These are phyloP conservation scores for Suillus hirtellus DNA, from an alignment of 768 basidiomycete genomes.

Conservation along the genomic window DNA sequence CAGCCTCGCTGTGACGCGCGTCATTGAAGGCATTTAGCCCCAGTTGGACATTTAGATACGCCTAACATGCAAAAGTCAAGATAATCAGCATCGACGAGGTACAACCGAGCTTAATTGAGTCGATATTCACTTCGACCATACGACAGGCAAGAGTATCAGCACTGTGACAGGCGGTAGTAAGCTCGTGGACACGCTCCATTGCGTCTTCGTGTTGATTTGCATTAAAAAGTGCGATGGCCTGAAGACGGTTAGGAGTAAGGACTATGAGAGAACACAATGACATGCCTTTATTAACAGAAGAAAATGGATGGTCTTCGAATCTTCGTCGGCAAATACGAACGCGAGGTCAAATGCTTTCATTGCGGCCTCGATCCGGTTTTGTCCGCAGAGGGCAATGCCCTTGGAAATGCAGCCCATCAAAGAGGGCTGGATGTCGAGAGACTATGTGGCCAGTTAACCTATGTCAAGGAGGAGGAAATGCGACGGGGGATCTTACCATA, in stretches of 20 bases:
- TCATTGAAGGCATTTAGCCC: background rate
- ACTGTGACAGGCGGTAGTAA: background rate
- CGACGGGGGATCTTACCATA: background rate
- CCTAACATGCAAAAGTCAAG: background rate
- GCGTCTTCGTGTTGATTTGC: background rate
- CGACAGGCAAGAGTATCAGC: background rate
- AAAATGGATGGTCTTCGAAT: background rate
- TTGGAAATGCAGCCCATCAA: background rate
- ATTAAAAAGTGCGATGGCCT: constrained; percentile 2
- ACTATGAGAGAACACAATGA: background rate
- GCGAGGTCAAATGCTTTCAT: constrained; percentile 3
- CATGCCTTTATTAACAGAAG: background rate
- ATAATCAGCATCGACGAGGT: background rate
- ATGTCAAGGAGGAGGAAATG: background rate
- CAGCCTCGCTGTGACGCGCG: background rate
- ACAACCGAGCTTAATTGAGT: background rate
- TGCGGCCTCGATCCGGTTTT: background rate
- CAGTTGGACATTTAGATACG: background rate
- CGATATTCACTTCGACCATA: background rate
- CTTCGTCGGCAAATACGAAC: background rate
- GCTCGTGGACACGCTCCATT: background rate
- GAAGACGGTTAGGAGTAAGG: background rate
- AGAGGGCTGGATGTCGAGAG: background rate
- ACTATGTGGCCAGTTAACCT: background rate
- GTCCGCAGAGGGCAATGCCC: constrained; percentile 4